Base-by-base conservation (phyloP, 192 early-diverging fungal genomes). In the Obelidium mucronatum region DNA sequence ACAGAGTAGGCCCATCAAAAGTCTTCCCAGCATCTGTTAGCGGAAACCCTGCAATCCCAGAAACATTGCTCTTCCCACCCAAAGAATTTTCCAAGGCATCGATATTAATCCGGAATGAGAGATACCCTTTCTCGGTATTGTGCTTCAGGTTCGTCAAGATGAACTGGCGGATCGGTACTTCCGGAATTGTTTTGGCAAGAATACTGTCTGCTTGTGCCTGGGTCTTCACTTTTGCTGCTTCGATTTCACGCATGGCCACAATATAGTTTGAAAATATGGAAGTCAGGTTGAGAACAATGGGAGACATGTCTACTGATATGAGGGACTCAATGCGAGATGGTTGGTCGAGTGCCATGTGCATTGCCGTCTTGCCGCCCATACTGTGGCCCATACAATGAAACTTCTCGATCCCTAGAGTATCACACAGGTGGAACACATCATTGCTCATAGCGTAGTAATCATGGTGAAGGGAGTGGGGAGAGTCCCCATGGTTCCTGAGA, bases 401-500 rank as follows among this genome's bases (percentile, higher is more conserved):
- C 1, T 73, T 69, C 15, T 86, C 77, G 17, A 94, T 54, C 2
- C 80, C 69, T 33, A 94, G 90, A 30, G 84, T 80, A 15, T 83
- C 62, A 40, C 95, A 78, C 53, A 97, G 96, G n/a, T 68, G 62
- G 13, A 79, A 78, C 15, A 98, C 80, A 67, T 98, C 97, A 3
- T 74, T 75, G 1, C 93, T 81, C 96, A 98, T 97, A 3, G 89
- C 75, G n/a, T 81, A 69, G 75, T 93, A 96, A 36, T 84, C 90
- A 75, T 94, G 92, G 0, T 81, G 80, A 0, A 67, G 30, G 30
- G 67, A 65, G 73, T 96, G 95, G 5, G 88, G 90, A 71, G 94
- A 96, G 35, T 94, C 93, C 31, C 97, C 97, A 76, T 98, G 97
- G 83, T 98, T 98, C 30, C 97, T 88, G 67, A 96, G 84, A 81